Conservation (phyloP, 257 asterid species). For the Solanum peruvianum region DNA sequence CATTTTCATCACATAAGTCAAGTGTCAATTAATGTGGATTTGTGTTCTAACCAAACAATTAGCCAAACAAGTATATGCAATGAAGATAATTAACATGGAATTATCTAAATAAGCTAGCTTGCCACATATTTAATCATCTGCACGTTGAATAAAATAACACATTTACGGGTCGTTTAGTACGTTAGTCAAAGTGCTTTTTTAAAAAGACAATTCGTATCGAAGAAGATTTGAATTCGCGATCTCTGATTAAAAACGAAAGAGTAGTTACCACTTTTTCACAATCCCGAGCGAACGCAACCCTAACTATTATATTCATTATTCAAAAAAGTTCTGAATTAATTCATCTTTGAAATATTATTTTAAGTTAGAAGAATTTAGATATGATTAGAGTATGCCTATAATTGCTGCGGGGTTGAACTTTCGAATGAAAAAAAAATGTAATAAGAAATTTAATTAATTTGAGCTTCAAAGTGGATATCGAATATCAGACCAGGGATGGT, state of each 20-base stretch:
- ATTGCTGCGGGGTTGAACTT: no score
- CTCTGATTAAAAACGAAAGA: no score
- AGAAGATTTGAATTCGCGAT: rapidly evolving
- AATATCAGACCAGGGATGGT: not conserved
- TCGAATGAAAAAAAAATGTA: not conserved
- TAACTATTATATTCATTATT: no score
- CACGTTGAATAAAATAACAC: not conserved
- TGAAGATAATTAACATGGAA: not conserved
- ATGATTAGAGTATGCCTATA: no score
- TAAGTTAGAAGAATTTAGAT: no score
- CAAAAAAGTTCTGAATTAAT: no score
- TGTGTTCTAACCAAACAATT: not conserved
- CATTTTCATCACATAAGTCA: not conserved
- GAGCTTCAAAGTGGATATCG: not conserved
- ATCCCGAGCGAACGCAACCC: no score
- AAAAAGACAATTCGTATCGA: no score
- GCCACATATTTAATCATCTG: not conserved
- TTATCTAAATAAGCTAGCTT: not conserved
- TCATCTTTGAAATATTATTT: no score
- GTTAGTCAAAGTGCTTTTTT: no score
- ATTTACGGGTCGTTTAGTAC: no score
- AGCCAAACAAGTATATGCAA: not conserved
- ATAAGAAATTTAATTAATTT: not conserved
- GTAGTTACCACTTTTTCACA: rapidly evolving
- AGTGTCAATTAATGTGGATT: not conserved